phyloP scores from a whole-genome alignment of 768 basidiomycete genomes.

The Podaxis sp. region DNA sequence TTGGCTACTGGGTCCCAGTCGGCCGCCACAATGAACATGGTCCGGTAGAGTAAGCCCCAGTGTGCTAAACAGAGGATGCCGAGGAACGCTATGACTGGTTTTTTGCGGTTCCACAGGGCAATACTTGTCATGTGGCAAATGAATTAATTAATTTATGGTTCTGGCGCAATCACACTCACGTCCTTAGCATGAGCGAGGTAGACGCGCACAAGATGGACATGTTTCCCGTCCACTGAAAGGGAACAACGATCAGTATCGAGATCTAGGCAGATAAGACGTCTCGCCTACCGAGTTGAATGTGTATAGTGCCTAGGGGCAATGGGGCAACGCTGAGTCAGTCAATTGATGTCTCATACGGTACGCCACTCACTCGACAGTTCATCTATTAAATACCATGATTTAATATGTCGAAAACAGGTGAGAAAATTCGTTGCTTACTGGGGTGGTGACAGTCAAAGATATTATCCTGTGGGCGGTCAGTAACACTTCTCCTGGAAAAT shows the following conservation, averaged over 20 bases:
- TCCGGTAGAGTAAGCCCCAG: constrained; percentile 67
- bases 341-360: not conserved
- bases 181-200: constrained; percentile 69
- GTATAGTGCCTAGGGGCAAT: constrained; percentile 50
- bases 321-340: not conserved
- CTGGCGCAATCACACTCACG: constrained; percentile 38
- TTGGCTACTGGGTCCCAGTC: constrained; percentile 42
- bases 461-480: constrained; percentile 44
- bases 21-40: constrained; percentile 67
- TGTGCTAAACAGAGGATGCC: constrained; percentile 58
- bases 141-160: not conserved
- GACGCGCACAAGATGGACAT: constrained; percentile 66
- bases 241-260: not conserved
- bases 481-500: not conserved
- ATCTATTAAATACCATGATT: constrained; percentile 37
- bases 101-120: constrained; percentile 68
- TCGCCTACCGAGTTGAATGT: constrained; percentile 63
- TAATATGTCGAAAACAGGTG: constrained; percentile 16
- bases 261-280: not conserved
- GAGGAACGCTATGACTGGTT: constrained; percentile 48
- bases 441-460: constrained; percentile 50
- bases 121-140: constrained; percentile 38
- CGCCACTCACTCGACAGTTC: constrained; percentile 53
- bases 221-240: constrained; percentile 56
- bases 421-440: constrained; percentile 30